phyloP scores from a whole-genome alignment of 2,329 filamentous ascomycete genomes.

The Cladorrhinum sp. region DNA sequence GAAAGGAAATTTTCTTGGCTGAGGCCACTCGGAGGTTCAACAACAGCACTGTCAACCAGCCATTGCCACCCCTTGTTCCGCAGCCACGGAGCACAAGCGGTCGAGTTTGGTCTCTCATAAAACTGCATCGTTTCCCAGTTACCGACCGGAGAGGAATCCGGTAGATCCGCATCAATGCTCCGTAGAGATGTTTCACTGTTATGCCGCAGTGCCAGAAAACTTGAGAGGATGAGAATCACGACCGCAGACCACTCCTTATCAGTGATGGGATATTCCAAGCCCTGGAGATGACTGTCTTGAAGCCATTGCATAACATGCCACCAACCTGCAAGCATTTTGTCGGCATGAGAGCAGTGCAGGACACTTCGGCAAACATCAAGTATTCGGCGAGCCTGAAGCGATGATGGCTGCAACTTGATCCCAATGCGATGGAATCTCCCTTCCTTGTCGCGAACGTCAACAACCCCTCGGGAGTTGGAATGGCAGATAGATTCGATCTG shows the following conservation, averaged over 20 bases:
- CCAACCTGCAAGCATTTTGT: conserved; percentile 66
- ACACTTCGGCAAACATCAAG: conserved; percentile 63
- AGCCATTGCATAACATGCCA: conserved; percentile 74
- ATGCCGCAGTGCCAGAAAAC: conserved; percentile 58
- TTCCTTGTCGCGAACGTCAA: conserved; percentile 65
- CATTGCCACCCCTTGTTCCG: conserved; percentile 67
- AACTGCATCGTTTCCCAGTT: conserved; percentile 47
- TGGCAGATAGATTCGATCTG: conserved; percentile 56
- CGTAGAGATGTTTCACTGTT: conserved; percentile 22
- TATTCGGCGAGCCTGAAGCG: conserved; percentile 58
- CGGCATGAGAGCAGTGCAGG: conserved; percentile 56
- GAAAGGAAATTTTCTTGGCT: neutral
- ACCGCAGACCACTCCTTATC: conserved; percentile 69
- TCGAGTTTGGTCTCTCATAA: conserved; percentile 46
- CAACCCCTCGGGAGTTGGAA: conserved; percentile 55
- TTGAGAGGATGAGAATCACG: conserved; percentile 60
- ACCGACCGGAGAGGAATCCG: conserved; percentile 16
- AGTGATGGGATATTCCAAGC: conserved; percentile 35
- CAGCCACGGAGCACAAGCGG: conserved; percentile 55
- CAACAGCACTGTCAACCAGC: conserved; percentile 56
- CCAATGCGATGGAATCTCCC: conserved; percentile 63
- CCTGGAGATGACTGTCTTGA: conserved; percentile 7
- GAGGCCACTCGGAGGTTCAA: conserved; percentile 33
- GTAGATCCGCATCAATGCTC: neutral
- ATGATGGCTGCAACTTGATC: conserved; percentile 64